These are phyloP conservation scores for Metschnikowia cubensis DNA, from an alignment of 805 yeast species.

Conservation along the genomic window DNA sequence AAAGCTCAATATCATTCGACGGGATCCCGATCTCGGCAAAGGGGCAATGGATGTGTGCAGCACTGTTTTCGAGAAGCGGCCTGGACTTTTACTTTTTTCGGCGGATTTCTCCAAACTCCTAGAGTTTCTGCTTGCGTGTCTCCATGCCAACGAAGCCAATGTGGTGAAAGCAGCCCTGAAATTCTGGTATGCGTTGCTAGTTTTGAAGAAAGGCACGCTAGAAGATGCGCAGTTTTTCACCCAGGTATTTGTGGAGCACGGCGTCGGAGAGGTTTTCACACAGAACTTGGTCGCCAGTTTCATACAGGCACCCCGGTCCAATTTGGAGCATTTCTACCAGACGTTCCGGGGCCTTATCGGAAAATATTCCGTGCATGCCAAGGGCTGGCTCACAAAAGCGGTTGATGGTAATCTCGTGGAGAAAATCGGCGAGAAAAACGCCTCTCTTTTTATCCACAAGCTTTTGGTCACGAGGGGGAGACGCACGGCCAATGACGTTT, in stretches of 20 bases:
- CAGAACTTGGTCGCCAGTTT: conserved; percentile 31
- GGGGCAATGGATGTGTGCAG: conserved; percentile 48
- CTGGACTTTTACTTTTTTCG: conserved; percentile 42
- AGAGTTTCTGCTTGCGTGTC: conserved; percentile 33
- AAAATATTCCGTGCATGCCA: conserved; percentile 46
- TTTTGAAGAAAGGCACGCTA: conserved; percentile 43
- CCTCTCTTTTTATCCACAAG: conserved; percentile 46
- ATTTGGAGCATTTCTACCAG: conserved; percentile 54
- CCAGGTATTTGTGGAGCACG: conserved; percentile 16
- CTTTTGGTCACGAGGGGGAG: conserved; percentile 62
- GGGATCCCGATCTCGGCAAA: conserved; percentile 60
- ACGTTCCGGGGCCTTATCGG: conserved; percentile 44
- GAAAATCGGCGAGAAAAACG: conserved; percentile 30
- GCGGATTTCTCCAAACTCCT: conserved; percentile 22
- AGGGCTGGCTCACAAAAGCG: conserved; percentile 17
- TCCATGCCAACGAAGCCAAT: conserved; percentile 50
- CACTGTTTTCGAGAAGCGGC: conserved; percentile 46
- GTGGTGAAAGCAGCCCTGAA: conserved; percentile 48
- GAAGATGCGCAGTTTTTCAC: conserved; percentile 35
- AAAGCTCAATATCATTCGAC: conserved; percentile 30
- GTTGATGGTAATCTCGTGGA: conserved; percentile 2
- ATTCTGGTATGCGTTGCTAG: conserved; percentile 53
- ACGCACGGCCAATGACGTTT: conserved; percentile 52
- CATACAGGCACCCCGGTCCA: conserved; percentile 50
- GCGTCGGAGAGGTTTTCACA: conserved; percentile 25